Base-by-base conservation (phyloP, 257 asterid genomes). In the Gynochthodes officinalis region DNA sequence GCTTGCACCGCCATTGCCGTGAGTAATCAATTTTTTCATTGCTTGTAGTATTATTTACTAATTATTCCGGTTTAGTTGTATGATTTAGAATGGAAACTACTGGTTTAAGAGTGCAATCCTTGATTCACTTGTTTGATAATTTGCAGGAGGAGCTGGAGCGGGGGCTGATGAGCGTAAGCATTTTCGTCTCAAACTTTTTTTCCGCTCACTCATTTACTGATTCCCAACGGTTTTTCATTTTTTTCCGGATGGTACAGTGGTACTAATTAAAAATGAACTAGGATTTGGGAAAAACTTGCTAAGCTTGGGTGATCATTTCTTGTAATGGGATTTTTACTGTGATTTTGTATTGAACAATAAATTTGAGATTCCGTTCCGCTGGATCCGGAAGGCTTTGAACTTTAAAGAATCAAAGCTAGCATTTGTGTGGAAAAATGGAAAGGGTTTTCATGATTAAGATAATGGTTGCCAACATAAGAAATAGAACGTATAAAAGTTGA, bases 1-100 rank as follows among this genome's bases (percentile, higher is more conserved):
- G 97, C 98, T 76, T 94, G 98, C 82, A 80, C 84, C 67, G 96
- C 97, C 62, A 88, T 94, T 84, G 98, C 97, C 67, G 98, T 91
- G 73, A 88, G 90, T 82, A 23, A 39, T 75, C 63, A 48, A 48
- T 13, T 18, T n/a, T 53, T 19, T 49, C 52, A 2, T 53, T 19
- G 30, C 49, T 46, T 33, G 18, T 32, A 15, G 23, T 5, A 11
- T 59, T 30, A 11, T 30, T 1, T 60, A 15, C 48, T 32, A 23
- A 9, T 57, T 13, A 30, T 44, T 19, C 49, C 40, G 25, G 19
- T 55, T 33, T 40, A 3, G n/a, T 12, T 39, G n/a, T 40, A 11
- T 21, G 32, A n/a, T 19, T 64, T 40, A 19, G 25, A 23, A 19
- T 39, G 50, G 19, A 35, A 37, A 43, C 2, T 1, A 14, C 44